Conservation (phyloP, 2,329 filamentous ascomycete species). For the Zymoseptoria passerinii region DNA sequence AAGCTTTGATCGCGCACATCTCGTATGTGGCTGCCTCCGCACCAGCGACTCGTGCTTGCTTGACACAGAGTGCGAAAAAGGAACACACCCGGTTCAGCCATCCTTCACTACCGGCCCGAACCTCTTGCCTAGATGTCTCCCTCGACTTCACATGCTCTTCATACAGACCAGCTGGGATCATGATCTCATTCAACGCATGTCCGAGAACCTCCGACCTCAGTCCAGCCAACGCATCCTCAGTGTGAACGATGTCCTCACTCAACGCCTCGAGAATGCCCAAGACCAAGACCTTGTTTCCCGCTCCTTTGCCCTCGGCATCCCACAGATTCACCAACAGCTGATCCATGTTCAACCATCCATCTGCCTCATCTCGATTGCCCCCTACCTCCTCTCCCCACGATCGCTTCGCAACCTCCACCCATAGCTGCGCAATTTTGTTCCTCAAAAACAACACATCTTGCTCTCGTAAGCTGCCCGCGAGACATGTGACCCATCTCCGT, state of each 20-base stretch:
- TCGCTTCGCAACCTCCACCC: slow-evolving; percentile 90
- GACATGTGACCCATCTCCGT: slow-evolving; percentile 66
- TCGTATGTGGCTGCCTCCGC: slow-evolving; percentile 40
- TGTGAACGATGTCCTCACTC: slow-evolving; percentile 85
- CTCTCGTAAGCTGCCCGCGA: slow-evolving; percentile 62
- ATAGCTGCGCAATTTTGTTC: slow-evolving; percentile 90
- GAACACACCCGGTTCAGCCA: slow-evolving; percentile 74
- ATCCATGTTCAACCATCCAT: slow-evolving; percentile 94
- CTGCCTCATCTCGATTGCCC: slow-evolving; percentile 87
- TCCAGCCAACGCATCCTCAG: slow-evolving; percentile 77
- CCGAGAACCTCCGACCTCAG: slow-evolving; percentile 77
- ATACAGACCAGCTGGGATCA: slow-evolving; percentile 70
- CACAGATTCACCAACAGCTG: slow-evolving; percentile 71
- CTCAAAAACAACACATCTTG: slow-evolving; percentile 74
- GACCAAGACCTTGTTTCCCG: slow-evolving; percentile 74
- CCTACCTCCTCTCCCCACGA: slow-evolving; percentile 71
- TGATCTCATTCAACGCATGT: slow-evolving; percentile 86
- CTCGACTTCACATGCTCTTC: slow-evolving; percentile 55
- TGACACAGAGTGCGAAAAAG: slow-evolving; percentile 66
- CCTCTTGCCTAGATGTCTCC: slow-evolving; percentile 52
- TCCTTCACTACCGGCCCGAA: slow-evolving; percentile 72
- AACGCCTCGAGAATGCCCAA: slow-evolving; percentile 82
- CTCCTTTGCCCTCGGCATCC: slow-evolving; percentile 39
- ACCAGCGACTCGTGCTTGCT: slow-evolving; percentile 26
- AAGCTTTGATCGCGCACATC: slow-evolving; percentile 61